Base-by-base conservation (phyloP, 2,329 filamentous ascomycete species). In the Whalleya microplaca region DNA sequence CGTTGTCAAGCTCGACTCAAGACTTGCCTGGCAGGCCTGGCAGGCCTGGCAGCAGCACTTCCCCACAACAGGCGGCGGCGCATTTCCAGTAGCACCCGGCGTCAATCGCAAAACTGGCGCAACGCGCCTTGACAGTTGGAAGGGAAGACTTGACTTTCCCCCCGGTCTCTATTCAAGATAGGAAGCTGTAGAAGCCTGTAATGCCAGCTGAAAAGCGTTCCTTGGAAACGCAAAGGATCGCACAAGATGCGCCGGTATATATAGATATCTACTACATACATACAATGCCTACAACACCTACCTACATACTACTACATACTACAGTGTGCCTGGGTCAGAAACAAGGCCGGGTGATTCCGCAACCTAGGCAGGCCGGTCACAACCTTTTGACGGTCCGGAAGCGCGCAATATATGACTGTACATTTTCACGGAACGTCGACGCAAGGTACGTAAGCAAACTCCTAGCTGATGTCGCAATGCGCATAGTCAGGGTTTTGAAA, bases 261-360 rank as follows among this genome's bases (percentile, higher is more conserved):
- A 9, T 4, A 27, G 4, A 27, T 27, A 27, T 27, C 3, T 10
- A 20, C 10, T 27, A 27, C 23, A 27, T 27, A 27, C 23, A 27
- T 27, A 27, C 23, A n/a, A n/a, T n/a, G n/a, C 27, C 27, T 29
- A 29, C 27, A 29, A 29, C 27, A 29, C 12, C 5, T 29, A 12
- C 27, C 27, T 29, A n/a, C n/a, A n/a, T n/a, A n/a, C n/a, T n/a
- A n/a, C n/a, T n/a, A n/a, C n/a, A n/a, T n/a, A n/a, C n/a, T 29
- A 29, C 27, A 29, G 56, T 55, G 56, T 57, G 58, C 62, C 57
- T 62, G 52, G 60, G 57, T 63, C 53, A 45, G 50, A 49, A 53
- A 46, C n/a, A n/a, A n/a, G n/a, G n/a, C n/a, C 64, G 65, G 65
- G 54, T 67, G 61, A 65, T 64, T 67, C 65, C 65, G 64, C 48